These are phyloP conservation scores for Stenogyne calaminthoides DNA, from an alignment of 305 asterid species.

Conservation along the genomic window DNA sequence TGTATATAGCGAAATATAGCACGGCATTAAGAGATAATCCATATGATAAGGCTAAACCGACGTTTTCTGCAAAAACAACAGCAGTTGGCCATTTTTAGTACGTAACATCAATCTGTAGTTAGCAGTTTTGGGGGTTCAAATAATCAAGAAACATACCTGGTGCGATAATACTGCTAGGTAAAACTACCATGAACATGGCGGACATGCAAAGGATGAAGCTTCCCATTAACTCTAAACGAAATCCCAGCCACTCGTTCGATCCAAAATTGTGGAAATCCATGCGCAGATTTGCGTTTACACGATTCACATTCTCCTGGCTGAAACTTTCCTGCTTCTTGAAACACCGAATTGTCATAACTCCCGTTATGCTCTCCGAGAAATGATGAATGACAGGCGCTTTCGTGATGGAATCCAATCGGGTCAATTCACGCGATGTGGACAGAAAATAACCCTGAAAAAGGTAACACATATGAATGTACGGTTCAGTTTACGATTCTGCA, in stretches of 20 bases:
- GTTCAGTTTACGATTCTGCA: not conserved
- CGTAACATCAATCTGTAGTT: too few relatives aligned
- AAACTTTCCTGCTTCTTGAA: conserved; percentile 80
- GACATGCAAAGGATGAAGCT: conserved; percentile 80
- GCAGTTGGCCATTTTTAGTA: not conserved
- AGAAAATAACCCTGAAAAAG: conserved; percentile 82
- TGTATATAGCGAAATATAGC: conserved; percentile 66
- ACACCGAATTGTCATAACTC: conserved; percentile 91
- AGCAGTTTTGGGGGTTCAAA: not conserved
- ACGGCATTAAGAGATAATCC: conserved; percentile 80
- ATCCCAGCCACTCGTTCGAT: conserved; percentile 96
- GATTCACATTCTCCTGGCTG: conserved; percentile 66
- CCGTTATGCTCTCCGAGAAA: conserved; percentile 95
- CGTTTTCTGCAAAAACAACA: conserved; percentile 64
- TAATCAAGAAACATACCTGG: conserved; percentile 56
- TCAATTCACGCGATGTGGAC: conserved; percentile 87
- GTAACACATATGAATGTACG: not conserved
- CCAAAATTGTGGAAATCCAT: conserved; percentile 97
- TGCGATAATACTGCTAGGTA: conserved; percentile 92
- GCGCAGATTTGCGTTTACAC: conserved; percentile 74
- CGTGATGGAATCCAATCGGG: conserved; percentile 92
- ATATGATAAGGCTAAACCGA: conserved; percentile 85
- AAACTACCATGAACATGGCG: conserved; percentile 72
- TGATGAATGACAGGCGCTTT: conserved; percentile 98
- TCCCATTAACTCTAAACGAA: conserved; percentile 86